Evolutionary conservation across 768 basidiomycete species (phyloP).

Genomic region (Phlebiopsis flavidoalba): DNA sequence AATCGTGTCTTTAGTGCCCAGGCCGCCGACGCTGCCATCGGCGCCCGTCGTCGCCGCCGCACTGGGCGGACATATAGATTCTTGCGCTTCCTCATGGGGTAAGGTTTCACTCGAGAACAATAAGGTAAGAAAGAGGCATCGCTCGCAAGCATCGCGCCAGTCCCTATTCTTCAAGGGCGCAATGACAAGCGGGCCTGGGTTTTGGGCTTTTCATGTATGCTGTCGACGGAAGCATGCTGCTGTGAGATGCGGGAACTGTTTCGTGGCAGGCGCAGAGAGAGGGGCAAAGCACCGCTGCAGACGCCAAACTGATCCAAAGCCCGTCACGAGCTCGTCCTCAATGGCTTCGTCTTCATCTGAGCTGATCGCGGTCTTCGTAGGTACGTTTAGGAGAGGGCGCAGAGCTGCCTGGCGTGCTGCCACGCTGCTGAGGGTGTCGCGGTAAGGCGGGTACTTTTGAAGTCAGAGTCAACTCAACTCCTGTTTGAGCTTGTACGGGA

Average conservation of each 20-base stretch:
- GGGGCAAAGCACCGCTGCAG: constrained; percentile 82
- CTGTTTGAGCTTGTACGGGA: constrained; percentile 59
- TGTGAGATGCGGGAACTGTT: constrained; percentile 73
- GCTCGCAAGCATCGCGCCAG: constrained; percentile 81
- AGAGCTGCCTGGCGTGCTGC: constrained; percentile 24
- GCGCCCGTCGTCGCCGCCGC: constrained; percentile 49
- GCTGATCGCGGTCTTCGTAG: constrained; percentile 41
- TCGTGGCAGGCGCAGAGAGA: constrained; percentile 11
- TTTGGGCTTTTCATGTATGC: constrained; percentile 41
- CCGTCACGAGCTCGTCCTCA: constrained; percentile 66
- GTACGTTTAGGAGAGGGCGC: constrained; percentile 42
- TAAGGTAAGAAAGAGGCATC: no score
- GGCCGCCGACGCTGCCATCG: constrained; percentile 74
- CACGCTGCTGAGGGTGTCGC: constrained; percentile 36
- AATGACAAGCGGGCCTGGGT: constrained; percentile 71
- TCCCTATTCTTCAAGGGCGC: constrained; percentile 83
- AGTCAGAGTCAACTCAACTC: constrained; percentile 65
- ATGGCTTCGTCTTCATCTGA: constrained; percentile 46
- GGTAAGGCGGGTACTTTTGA: constrained; percentile 62
- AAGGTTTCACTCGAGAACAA: no score
- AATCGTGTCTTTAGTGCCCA: constrained; percentile 69
- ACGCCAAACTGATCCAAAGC: constrained; percentile 68
- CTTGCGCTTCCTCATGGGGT: constrained; percentile 62
- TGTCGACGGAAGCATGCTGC: constrained; percentile 37
- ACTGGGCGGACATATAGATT: constrained; percentile 58